Evolutionary conservation across 805 yeast genomes (phyloP), one percentile per base, ranked within the genome.

Genomic region (Sugiyamaella chiloensis): DNA sequence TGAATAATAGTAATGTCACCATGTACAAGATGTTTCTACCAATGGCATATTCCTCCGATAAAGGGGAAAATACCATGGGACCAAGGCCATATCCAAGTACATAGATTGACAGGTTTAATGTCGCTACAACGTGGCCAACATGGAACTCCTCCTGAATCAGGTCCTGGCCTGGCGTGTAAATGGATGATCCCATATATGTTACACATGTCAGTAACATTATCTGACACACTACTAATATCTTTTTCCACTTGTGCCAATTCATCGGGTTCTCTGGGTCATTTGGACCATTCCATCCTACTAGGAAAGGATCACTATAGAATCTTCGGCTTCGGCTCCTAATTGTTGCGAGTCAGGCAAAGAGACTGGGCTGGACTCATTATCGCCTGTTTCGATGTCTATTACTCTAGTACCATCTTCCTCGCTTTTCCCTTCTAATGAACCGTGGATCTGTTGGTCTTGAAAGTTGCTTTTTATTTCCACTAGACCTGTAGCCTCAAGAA

Each of bases 81-180:
- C 82, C 82, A 5, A 78, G 60, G 0, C 85, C 85, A 55, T 81
- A 76, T 0, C 88, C 89, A 39, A 81, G 60, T 12, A 78, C 80
- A 53, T 72, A 79, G 35, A 78, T 48, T 1, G 80, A 64, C 51
- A 79, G 61, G 1, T 80, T 79, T 35, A 79, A 61, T 1, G 74
- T 67, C 0, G 80, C 73, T 0, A 71, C 75, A n/a, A 73, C 75
- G 32, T 65, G 50, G 2, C 78, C 74, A 16, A 78, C 66, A 24
- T 71, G 71, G 64, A 64, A 78, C 14, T 62, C 61, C 55, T 61
- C 62, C 47, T 71, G 55, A 12, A 69, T 63, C 8, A 49, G 59
- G 51, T 60, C 66, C 41, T 74, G 66, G 17, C 81, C 80, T 1
- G 85, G 83, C 0, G 84, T 72, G 56, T 73, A 78, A 30, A 79